Evolutionary conservation across 768 basidiomycete genomes (phyloP).

Genomic region (Fibroporia radiculosa): DNA sequence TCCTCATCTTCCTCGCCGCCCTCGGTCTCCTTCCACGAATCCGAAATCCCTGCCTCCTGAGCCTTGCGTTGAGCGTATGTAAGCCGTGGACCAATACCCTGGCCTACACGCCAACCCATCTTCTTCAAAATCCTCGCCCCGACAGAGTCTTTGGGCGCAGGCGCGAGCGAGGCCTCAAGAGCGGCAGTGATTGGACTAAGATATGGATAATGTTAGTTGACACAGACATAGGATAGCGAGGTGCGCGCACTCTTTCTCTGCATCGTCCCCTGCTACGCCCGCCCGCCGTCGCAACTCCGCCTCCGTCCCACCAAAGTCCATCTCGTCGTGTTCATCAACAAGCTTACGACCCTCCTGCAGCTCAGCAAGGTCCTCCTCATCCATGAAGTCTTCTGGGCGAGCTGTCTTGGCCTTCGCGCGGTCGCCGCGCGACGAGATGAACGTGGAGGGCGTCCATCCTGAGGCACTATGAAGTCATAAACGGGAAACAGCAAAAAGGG

Average conservation of each 20-base stretch:
- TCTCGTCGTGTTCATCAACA: conserved; percentile 74
- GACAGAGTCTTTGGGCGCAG: conserved; percentile 69
- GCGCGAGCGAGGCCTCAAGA: conserved; percentile 60
- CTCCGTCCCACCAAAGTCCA: conserved; percentile 56
- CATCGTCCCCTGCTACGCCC: conserved; percentile 34
- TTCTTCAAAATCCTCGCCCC: conserved; percentile 85
- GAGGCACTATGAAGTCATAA: not conserved
- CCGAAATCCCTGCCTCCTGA: conserved; percentile 49
- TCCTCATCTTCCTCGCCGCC: conserved; percentile 59
- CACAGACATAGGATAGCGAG: not conserved
- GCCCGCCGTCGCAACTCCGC: conserved; percentile 31
- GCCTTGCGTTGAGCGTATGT: conserved; percentile 65
- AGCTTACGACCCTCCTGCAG: conserved; percentile 65
- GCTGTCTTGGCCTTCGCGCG: conserved; percentile 55
- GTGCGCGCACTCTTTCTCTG: conserved; percentile 44
- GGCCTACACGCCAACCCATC: conserved; percentile 93
- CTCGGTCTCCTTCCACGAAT: conserved; percentile 49
- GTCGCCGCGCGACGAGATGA: conserved; percentile 80
- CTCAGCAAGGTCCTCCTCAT: conserved; percentile 92
- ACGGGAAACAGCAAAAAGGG: not conserved
- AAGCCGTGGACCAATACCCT: conserved; percentile 89
- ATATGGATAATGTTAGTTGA: not conserved
- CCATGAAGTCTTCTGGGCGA: conserved; percentile 95
- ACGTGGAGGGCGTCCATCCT: conserved; percentile 96
- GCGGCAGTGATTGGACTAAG: conserved; percentile 56